Evolutionary conservation across 2,329 filamentous ascomycete species (phyloP).

Genomic region (Stachybotrys echinatus): DNA sequence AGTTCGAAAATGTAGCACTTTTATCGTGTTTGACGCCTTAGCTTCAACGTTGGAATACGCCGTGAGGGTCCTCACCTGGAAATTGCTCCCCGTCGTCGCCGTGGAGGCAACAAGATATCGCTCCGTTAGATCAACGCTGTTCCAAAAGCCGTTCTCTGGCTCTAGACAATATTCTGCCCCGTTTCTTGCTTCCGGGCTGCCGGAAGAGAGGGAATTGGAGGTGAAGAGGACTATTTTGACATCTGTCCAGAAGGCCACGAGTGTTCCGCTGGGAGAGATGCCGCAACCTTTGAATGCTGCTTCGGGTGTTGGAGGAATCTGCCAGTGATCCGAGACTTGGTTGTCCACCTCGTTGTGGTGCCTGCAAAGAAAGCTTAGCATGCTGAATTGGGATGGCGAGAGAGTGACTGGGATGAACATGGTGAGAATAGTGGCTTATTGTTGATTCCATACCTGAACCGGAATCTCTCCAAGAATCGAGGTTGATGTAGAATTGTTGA

Average conservation of each 20-base stretch:
- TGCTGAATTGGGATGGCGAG: neutral
- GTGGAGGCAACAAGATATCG: constrained; percentile 16
- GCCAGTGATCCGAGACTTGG: constrained; percentile 1
- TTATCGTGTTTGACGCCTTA: neutral
- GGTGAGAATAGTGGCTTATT: neutral
- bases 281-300: constrained; percentile 17
- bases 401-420: no score
- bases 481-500: neutral
- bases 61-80: neutral
- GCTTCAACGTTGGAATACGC: neutral
- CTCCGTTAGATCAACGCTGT: constrained; percentile 11
- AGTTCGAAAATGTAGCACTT: constrained; percentile 17
- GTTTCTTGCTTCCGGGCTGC: neutral
- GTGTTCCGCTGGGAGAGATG: constrained; percentile 18
- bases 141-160: constrained; percentile 12
- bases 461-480: neutral
- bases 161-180: constrained; percentile 6
- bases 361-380: neutral
- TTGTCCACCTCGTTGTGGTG: neutral
- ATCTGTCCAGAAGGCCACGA: constrained; percentile 22
- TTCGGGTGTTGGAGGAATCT: neutral
- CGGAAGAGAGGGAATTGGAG: constrained; percentile 10
- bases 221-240: constrained; percentile 19
- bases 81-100: neutral
- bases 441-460: neutral